Evolutionary conservation across 2,329 filamentous ascomycete genomes (phyloP), one percentile per base, ranked within the genome.

Genomic region (Ophiocordyceps sinensis): DNA sequence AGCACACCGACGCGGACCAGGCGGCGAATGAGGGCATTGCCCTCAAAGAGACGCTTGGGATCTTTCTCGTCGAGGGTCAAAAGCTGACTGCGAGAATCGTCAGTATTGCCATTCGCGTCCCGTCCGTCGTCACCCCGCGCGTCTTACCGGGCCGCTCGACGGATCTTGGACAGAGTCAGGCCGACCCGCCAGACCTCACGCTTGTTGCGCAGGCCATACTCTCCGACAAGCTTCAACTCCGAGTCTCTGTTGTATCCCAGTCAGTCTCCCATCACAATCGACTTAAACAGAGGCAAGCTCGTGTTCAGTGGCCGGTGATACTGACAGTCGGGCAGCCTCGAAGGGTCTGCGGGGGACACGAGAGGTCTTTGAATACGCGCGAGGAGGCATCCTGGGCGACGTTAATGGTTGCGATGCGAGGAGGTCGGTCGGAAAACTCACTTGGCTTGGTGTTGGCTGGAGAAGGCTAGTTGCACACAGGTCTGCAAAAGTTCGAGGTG

Each of bases 151-250:
- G 91, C 91, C 82, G 91, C 91, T 94, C 91, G 91, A 88, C 91
- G 91, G 64, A 98, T 98, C 83, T 96, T 96, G 76, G 91, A 96
- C 65, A 98, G 83, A 64, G 89, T 95, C 71, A 98, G 83, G 79
- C 86, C 82, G 73, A 98, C 91, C 73, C 91, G 87, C 91, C 91
- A 98, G 66, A 98, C 91, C 79, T 98, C 91, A 78, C 91, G 89
- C 87, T 98, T 98, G 80, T 98, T 98, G 74, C 88, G 85, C 62
- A 98, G 86, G 74, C 91, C 91, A 79, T 93, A 98, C 77, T 98
- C 91, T 73, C 91, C 91, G 63, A 98, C 89, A 71, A 91, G 83
- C 85, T 98, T 98, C 72, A 98, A 75, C 77, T 98, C 91, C 65
- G 88, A 86, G 77, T 98, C 91, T 77, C 91, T 96, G 75, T 64